phyloP scores from a whole-genome alignment of 805 yeast genomes.

The Starmerella sp. region DNA sequence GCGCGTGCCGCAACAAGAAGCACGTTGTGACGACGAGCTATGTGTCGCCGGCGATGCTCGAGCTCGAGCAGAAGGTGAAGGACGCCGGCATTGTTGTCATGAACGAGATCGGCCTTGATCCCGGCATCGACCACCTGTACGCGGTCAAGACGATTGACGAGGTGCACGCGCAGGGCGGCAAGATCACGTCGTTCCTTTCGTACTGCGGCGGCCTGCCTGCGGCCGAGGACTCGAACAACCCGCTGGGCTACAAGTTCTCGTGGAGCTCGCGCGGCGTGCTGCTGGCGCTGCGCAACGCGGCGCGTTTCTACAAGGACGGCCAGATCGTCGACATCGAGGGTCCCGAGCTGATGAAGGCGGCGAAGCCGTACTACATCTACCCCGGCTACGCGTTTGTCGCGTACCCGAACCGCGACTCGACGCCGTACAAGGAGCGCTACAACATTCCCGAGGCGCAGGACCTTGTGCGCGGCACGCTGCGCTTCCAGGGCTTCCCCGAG shows the following conservation, averaged over 20 bases:
- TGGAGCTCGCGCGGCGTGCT: constrained; percentile 99
- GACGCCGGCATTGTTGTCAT: constrained; percentile 94
- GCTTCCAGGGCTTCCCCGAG: constrained; percentile 98
- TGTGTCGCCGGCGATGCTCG: constrained; percentile 82
- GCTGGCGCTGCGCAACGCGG: constrained; percentile 88
- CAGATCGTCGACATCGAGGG: constrained; percentile 66
- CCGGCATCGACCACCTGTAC: constrained; percentile 96
- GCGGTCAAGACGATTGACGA: constrained; percentile 98
- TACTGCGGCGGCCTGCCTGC: constrained; percentile 99
- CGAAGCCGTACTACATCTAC: constrained; percentile 88
- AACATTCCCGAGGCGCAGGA: constrained; percentile 95
- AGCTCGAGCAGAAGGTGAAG: constrained; percentile 69
- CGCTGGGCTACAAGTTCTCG: constrained; percentile 96
- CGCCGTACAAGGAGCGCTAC: constrained; percentile 83
- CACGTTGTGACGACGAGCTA: constrained; percentile 94
- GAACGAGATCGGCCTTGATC: constrained; percentile 98
- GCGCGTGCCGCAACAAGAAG: constrained; percentile 82
- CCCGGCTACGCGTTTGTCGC: constrained; percentile 92
- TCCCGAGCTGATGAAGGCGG: constrained; percentile 88
- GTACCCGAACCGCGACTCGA: constrained; percentile 97
- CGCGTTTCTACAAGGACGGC: constrained; percentile 81
- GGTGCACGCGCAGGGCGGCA: constrained; percentile 83
- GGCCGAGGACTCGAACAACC: constrained; percentile 95
- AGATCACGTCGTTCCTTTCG: constrained; percentile 84
- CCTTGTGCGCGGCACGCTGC: constrained; percentile 89